Evolutionary conservation across 2,329 filamentous ascomycete species (phyloP), one percentile per base, ranked within the genome.

Genomic region (Didymella lethalis): DNA sequence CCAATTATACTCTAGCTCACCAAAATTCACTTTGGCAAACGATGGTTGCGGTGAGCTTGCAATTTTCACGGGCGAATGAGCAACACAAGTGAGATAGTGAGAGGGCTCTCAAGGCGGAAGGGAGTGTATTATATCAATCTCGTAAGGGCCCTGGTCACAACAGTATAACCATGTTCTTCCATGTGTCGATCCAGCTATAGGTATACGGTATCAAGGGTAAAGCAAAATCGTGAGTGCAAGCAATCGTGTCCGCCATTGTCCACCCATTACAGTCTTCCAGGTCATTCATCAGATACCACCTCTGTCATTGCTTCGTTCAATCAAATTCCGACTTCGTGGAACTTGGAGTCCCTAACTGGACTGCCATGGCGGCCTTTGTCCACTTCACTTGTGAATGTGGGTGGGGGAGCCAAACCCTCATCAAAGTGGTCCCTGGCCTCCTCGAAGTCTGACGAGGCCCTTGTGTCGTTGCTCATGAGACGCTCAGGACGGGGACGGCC

Each of bases 341-440:
- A 77, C 54, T 67, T 75, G 3, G 72, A 75, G 53, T 76, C 74
- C 2, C 75, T 65, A 18, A 54, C 67, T 14, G 73, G 70, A 47
- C 70, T 76, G n/a, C 71, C 68, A 32, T 68, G 69, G 18, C 67
- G 64, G 20, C 52, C 63, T 20, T 64, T 65, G 20, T 72, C 72
- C 3, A 62, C 56, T 8, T 68, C 64, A 28, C 65, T 64, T 8
- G 65, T 64, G 40, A 81, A 80, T 32, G 70, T 76, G 36, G 79
- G 78, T 16, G 77, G 76, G 36, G 79, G 79, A 25, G 67, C 73
- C 20, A 76, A 68, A 36, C 70, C 76, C 64, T 83, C 80, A 61
- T 85, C 82, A 57, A 83, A 82, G 43, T 73, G 71, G 65, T 84
- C 82, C 58, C 78, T 77, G 10, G 80, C 82, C 72, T 86, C 84